Conservation (phyloP, 176 grass and related monocot genomes). For the Cocos nucifera region DNA sequence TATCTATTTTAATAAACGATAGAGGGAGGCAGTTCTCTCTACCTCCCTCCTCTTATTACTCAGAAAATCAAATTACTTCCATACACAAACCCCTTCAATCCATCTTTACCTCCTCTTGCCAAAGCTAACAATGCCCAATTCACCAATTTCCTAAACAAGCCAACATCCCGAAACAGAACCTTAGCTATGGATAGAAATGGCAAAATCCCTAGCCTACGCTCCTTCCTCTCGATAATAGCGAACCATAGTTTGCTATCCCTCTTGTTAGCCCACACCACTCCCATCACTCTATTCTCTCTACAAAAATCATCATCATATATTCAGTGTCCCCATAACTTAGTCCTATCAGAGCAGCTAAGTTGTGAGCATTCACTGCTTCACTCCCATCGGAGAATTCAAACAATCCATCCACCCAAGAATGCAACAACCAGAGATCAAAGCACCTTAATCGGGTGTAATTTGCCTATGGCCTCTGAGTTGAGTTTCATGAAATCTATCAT, state of each 20-base stretch:
- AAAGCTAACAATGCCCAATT: constrained; percentile 56
- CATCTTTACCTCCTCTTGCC: constrained; percentile 60
- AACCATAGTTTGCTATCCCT: constrained; percentile 95
- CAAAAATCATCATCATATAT: constrained; percentile 82
- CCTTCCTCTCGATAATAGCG: constrained; percentile 67
- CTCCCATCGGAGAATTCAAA: constrained; percentile 83
- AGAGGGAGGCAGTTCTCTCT: constrained; percentile 21
- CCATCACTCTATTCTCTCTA: constrained; percentile 39
- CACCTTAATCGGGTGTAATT: constrained; percentile 54
- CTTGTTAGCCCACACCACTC: constrained; percentile 88
- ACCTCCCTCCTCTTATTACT: constrained; percentile 28
- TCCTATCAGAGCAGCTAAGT: constrained; percentile 66
- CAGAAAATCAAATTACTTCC: constrained; percentile 43
- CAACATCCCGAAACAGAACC: constrained; percentile 50
- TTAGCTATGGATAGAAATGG: constrained; percentile 57
- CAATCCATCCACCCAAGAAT: constrained; percentile 82
- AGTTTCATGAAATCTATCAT: constrained; percentile 75
- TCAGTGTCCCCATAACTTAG: constrained; percentile 65
- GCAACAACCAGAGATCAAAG: constrained; percentile 91
- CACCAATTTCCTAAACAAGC: constrained; percentile 63
- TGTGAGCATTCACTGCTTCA: constrained; percentile 76
- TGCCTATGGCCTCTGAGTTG: constrained; percentile 37
- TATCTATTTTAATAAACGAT: too few species aligned
- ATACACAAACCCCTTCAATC: constrained; percentile 97
- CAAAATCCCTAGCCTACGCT: constrained; percentile 78